Conservation (phyloP, 345 rosid species). For the Syzygium aromaticum region DNA sequence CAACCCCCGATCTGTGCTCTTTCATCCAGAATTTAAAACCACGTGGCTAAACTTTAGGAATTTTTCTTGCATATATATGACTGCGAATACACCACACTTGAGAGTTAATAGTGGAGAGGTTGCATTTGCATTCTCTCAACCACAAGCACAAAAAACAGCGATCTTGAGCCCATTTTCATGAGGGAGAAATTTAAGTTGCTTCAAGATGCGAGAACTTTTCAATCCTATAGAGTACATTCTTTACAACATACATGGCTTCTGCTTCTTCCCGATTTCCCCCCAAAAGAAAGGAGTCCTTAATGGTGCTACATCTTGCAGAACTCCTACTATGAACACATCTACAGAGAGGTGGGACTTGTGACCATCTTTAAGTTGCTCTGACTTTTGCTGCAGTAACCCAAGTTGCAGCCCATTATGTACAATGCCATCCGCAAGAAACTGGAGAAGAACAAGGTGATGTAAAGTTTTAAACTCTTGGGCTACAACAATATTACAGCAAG, state of each 20-base stretch:
- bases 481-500: slow-evolving; percentile 36
- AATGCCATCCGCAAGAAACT: neutral
- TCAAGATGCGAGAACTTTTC: neutral
- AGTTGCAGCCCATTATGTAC: neutral
- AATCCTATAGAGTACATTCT: neutral
- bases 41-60: neutral
- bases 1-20: neutral
- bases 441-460: neutral
- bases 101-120: neutral
- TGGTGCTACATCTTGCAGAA: neutral
- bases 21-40: neutral
- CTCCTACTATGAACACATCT: neutral
- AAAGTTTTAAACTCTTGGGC: neutral
- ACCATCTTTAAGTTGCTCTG: neutral
- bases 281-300: neutral
- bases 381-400: neutral
- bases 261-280: neutral
- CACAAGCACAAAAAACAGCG: neutral
- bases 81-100: neutral
- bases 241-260: neutral
- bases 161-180: neutral
- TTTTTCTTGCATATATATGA: neutral
- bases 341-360: neutral
- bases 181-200: neutral
- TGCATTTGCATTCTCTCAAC: neutral